Evolutionary conservation across 345 rosid genomes (phyloP).

Genomic region (Lagerstroemia speciosa): DNA sequence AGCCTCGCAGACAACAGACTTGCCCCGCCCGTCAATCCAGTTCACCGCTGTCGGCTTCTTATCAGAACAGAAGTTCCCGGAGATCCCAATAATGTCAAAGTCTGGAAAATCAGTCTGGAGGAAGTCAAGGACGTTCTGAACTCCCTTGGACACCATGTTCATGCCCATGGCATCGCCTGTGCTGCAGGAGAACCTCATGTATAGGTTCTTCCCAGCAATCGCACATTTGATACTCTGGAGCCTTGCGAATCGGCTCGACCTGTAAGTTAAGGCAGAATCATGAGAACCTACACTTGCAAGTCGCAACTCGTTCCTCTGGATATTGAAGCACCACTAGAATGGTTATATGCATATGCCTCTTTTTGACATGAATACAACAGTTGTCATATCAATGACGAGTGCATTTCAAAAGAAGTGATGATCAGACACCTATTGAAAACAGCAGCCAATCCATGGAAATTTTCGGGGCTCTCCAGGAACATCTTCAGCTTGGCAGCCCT

Average conservation of each 20-base stretch:
- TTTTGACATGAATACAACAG: neutral
- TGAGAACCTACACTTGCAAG: neutral
- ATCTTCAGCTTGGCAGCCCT: conserved; percentile 53
- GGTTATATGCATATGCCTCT: no score
- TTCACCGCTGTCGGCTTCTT: no score
- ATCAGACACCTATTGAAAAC: conserved; percentile 41
- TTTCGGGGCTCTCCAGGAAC: conserved; percentile 45
- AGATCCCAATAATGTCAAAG: conserved; percentile 59
- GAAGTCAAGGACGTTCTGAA: conserved; percentile 55
- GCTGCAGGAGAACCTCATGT: conserved; percentile 44
- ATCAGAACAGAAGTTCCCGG: conserved; percentile 66
- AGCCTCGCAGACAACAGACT: no score
- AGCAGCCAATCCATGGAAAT: conserved; percentile 31
- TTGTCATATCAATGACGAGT: no score
- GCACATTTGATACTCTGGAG: conserved; percentile 48
- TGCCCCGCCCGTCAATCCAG: no score
- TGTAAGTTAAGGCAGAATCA: conserved; percentile 12
- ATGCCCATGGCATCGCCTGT: conserved; percentile 80
- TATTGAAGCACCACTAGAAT: no score
- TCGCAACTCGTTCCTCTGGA: no score
- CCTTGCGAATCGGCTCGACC: conserved; percentile 54
- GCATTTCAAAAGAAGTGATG: no score
- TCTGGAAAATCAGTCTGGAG: conserved; percentile 54
- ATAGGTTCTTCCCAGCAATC: conserved; percentile 55
- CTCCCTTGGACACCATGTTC: conserved; percentile 77